Conservation (phyloP, 108 stramenopile genomes). For the Pseudonitzschia pungens region DNA sequence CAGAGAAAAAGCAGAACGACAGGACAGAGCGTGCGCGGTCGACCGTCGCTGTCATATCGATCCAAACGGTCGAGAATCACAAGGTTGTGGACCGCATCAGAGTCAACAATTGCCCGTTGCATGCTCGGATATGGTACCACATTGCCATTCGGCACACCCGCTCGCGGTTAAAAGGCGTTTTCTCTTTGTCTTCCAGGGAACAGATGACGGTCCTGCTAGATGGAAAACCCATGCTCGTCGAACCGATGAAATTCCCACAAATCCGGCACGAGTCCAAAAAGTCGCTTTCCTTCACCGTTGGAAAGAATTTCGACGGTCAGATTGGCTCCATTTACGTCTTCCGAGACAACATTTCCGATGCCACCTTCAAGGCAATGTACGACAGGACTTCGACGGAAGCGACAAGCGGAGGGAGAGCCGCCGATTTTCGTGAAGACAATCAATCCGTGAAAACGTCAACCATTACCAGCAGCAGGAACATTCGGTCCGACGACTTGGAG, state of each 20-base stretch:
- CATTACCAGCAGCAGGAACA: constrained; percentile 14
- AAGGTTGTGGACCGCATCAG: constrained; percentile 35
- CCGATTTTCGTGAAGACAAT: constrained; percentile 25
- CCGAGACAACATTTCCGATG: constrained; percentile 65
- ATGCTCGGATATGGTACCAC: constrained; percentile 81
- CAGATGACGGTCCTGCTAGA: constrained; percentile 76
- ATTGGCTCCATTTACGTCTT: constrained; percentile 69
- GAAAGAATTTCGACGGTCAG: constrained; percentile 67
- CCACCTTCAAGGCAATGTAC: constrained; percentile 62
- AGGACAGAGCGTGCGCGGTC: neutral
- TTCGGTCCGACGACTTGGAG: constrained; percentile 36
- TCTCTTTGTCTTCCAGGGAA: constrained; percentile 59
- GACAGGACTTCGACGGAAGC: constrained; percentile 38
- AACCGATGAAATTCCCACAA: constrained; percentile 57
- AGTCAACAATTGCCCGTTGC: constrained; percentile 60
- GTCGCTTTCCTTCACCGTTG: constrained; percentile 42
- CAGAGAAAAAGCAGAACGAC: neutral
- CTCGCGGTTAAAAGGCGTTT: constrained; percentile 60
- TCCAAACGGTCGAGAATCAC: constrained; percentile 48
- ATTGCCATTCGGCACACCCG: constrained; percentile 68
- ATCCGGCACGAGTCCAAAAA: constrained; percentile 16
- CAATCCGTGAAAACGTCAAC: constrained; percentile 14
- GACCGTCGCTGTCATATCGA: constrained; percentile 23
- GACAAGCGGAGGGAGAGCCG: constrained; percentile 1
- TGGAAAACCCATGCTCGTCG: constrained; percentile 72